Evolutionary conservation across 164 flowering plant genomes (phyloP).

Genomic region (Stephania yunnanensis): DNA sequence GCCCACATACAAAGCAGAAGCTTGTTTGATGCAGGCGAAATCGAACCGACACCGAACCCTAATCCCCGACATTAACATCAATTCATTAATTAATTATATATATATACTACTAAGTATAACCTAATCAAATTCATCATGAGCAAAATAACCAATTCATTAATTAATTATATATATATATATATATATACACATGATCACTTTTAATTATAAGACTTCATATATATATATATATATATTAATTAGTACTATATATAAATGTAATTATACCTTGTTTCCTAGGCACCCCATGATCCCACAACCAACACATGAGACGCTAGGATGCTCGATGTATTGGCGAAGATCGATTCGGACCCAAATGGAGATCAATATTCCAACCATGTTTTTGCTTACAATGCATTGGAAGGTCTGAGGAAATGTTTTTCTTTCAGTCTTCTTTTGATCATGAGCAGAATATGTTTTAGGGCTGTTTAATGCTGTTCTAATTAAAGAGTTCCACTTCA

Average conservation of each 20-base stretch:
- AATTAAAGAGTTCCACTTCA: slow-evolving; percentile 62
- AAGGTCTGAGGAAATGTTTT: slow-evolving; percentile 24
- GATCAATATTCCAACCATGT: slow-evolving; percentile 70
- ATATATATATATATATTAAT: too few relatives aligned
- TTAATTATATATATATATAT: too few relatives aligned
- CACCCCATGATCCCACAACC: slow-evolving; percentile 83
- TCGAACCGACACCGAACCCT: slow-evolving; percentile 75
- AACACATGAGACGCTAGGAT: slow-evolving; percentile 58
- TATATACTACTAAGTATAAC: not conserved
- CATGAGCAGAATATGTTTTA: slow-evolving; percentile 10
- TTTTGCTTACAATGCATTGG: slow-evolving; percentile 54
- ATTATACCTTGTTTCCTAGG: slow-evolving; percentile 65
- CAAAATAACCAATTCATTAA: too few relatives aligned
- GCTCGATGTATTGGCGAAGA: slow-evolving; percentile 34
- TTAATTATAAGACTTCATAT: too few relatives aligned
- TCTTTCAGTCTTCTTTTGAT: slow-evolving; percentile 7
- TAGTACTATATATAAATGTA: too few relatives aligned
- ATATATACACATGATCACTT: too few relatives aligned
- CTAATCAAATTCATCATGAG: not conserved
- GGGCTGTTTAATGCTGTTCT: slow-evolving; percentile 46
- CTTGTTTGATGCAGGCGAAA: slow-evolving; percentile 58
- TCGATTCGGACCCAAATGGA: slow-evolving; percentile 59
- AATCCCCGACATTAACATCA: not conserved
- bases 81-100: not conserved
- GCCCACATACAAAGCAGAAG: slow-evolving; percentile 78